These are phyloP conservation scores for Hyphodiscus sp. DNA, from an alignment of 2,329 filamentous ascomycete genomes.

Conservation along the genomic window DNA sequence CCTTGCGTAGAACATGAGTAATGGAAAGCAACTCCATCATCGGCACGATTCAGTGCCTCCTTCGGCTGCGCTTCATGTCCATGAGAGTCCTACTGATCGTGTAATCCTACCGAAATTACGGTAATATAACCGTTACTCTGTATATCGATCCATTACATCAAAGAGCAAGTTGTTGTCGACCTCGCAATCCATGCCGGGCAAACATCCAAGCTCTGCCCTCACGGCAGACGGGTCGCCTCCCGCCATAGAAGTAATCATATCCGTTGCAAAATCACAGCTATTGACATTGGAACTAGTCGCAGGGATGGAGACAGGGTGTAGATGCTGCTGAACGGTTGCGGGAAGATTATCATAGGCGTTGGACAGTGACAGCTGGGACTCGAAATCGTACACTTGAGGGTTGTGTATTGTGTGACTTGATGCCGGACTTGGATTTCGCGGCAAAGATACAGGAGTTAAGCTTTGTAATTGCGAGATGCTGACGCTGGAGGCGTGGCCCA, in stretches of 20 bases:
- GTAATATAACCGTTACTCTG: constrained; percentile 19
- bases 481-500: constrained; percentile 6
- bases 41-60: too few species aligned
- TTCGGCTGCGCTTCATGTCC: too few species aligned
- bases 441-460: constrained; percentile 10
- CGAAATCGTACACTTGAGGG: constrained; percentile 20
- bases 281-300: constrained; percentile 20
- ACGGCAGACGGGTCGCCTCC: constrained; percentile 31
- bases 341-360: constrained; percentile 6
- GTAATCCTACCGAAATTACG: not conserved
- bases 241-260: constrained; percentile 39
- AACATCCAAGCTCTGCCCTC: constrained; percentile 35
- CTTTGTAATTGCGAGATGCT: constrained; percentile 11
- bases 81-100: too few species aligned
- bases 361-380: constrained; percentile 13
- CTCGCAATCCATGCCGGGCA: constrained; percentile 33
- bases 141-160: constrained; percentile 39
- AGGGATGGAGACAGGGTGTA: constrained; percentile 14
- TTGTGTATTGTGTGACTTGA: constrained; percentile 13
- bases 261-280: constrained; percentile 34
- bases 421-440: constrained; percentile 11
- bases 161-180: constrained; percentile 38
- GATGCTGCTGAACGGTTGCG: constrained; percentile 7
- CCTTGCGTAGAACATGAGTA: not conserved
- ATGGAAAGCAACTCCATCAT: not conserved